These are phyloP conservation scores for Piper longum DNA, from an alignment of 164 flowering plant species.

Conservation along the genomic window DNA sequence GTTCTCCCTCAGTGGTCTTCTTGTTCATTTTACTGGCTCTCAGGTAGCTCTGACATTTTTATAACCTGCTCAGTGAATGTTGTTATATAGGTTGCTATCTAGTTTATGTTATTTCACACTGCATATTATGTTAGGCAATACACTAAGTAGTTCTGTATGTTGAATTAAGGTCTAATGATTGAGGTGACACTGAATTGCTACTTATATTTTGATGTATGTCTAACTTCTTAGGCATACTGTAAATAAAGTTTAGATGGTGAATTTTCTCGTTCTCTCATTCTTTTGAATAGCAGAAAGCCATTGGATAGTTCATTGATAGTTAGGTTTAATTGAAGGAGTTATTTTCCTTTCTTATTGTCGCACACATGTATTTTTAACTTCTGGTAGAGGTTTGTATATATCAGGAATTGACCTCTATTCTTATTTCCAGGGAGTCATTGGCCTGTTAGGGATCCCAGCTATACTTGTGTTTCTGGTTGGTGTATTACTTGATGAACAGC, in stretches of 20 bases:
- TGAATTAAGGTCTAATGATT: too few relatives aligned
- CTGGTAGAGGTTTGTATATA: neutral
- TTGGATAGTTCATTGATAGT: too few relatives aligned
- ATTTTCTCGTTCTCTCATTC: too few relatives aligned
- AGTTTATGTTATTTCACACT: too few relatives aligned
- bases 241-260: too few relatives aligned
- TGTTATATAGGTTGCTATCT: too few relatives aligned
- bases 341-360: neutral
- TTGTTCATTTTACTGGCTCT: slow-evolving; percentile 78
- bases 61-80: neutral
- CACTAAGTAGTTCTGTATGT: too few relatives aligned
- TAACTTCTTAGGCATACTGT: too few relatives aligned
- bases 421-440: slow-evolving; percentile 61
- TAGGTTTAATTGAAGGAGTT: neutral
- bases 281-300: neutral
- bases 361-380: too few relatives aligned
- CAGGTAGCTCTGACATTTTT: slow-evolving; percentile 27
- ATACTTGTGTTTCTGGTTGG: slow-evolving; percentile 57
- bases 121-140: too few relatives aligned
- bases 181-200: too few relatives aligned
- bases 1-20: slow-evolving; percentile 66
- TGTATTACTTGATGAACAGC: slow-evolving; percentile 44
- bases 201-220: too few relatives aligned
- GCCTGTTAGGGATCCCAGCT: slow-evolving; percentile 61
- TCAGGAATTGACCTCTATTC: neutral